A percentile compares a stretch with the other conserved stretches of the same genome.
Evolutionary conservation across 768 basidiomycete genomes (phyloP).

Genomic region (Leucocoprinus birnbaumii): DNA sequence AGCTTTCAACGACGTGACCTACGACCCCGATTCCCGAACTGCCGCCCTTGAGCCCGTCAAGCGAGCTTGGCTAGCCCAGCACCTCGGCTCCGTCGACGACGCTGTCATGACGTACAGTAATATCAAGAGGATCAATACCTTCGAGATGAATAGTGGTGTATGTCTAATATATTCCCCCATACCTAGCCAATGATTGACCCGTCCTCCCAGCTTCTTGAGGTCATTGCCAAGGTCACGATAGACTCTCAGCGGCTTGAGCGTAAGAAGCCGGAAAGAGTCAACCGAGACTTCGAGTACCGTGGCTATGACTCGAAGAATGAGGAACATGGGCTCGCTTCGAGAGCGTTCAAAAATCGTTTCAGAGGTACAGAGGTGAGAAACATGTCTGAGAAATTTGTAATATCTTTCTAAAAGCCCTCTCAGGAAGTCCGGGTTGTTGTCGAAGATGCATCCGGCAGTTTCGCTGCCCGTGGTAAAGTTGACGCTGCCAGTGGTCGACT

Average conservation of each 20-base stretch:
- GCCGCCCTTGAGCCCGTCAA: constrained; percentile 33
- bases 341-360: constrained; percentile 32
- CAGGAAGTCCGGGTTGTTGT: constrained; percentile 30
- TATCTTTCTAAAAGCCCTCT: neutral
- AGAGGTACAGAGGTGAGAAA: constrained; percentile 33
- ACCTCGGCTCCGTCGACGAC: constrained; percentile 37
- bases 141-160: constrained; percentile 31
- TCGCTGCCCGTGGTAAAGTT: constrained; percentile 37
- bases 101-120: constrained; percentile 40
- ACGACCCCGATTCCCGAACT: constrained; percentile 28
- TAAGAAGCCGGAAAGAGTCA: constrained; percentile 40
- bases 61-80: constrained; percentile 51
- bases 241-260: constrained; percentile 45
- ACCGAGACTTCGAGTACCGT: constrained; percentile 35
- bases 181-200: neutral
- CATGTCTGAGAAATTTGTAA: constrained; percentile 3
- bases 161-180: constrained; percentile 12
- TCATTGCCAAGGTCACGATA: constrained; percentile 42
- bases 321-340: constrained; percentile 27
- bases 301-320: constrained; percentile 11
- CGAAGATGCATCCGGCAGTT: constrained; percentile 27
- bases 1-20: constrained; percentile 34
- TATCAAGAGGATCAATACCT: constrained; percentile 43
- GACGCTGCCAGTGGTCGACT: constrained; percentile 35
- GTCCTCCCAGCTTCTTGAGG: constrained; percentile 23